Conservation (phyloP, 2,329 filamentous ascomycete species). For the Stemphylium beticola region DNA sequence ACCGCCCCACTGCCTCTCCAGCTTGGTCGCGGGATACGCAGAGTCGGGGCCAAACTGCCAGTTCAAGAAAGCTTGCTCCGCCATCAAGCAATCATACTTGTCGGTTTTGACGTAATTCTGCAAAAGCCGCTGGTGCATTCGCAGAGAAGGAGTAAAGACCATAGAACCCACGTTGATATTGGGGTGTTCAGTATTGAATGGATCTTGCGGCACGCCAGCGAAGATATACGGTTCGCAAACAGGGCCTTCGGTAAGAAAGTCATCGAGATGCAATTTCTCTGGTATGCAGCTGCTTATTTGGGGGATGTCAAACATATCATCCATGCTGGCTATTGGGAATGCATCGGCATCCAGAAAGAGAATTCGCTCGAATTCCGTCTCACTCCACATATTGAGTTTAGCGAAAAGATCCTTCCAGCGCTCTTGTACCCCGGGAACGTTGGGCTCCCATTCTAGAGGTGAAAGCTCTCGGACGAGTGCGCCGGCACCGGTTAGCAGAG, state of each 20-base stretch:
- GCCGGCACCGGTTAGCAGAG: conserved; percentile 38
- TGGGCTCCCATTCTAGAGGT: conserved; percentile 37
- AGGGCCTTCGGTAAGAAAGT: conserved; percentile 26
- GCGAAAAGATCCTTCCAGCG: conserved; percentile 46
- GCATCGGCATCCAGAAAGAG: conserved; percentile 45
- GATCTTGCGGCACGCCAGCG: conserved; percentile 33
- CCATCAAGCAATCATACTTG: conserved; percentile 39
- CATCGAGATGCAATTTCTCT: conserved; percentile 31
- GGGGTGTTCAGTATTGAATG: conserved; percentile 12
- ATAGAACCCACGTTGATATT: conserved; percentile 44
- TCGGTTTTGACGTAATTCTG: conserved; percentile 43
- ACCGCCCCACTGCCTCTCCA: conserved; percentile 39
- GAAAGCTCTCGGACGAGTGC: conserved; percentile 43
- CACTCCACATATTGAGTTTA: conserved; percentile 47
- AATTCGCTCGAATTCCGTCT: conserved; percentile 40
- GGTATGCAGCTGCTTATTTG: conserved; percentile 27
- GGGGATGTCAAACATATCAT: conserved; percentile 38
- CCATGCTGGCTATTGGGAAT: conserved; percentile 38
- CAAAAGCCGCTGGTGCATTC: conserved; percentile 39
- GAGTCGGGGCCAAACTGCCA: conserved; percentile 40
- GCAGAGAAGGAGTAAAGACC: conserved; percentile 38
- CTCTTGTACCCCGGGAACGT: conserved; percentile 24
- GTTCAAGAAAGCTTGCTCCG: conserved; percentile 45
- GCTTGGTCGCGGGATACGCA: conserved; percentile 33
- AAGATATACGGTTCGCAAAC: conserved; percentile 42